Conservation (phyloP, 2,329 filamentous ascomycete species). For the Alternaria tenuissima region DNA sequence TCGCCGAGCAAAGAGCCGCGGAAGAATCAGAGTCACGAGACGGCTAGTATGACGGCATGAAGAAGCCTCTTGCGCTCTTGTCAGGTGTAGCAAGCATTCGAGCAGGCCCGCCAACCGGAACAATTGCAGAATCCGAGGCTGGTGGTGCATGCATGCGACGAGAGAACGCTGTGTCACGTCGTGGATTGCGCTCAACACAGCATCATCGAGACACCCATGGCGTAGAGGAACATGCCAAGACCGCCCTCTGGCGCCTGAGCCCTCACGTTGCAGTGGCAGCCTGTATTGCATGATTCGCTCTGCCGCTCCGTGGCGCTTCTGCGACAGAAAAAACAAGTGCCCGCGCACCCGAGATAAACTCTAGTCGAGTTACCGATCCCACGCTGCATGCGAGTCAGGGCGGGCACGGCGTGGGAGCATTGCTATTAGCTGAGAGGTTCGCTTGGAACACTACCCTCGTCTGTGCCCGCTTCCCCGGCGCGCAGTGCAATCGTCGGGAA, state of each 20-base stretch:
- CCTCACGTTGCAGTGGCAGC: conserved; percentile 36
- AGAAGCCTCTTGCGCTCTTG: conserved; percentile 1
- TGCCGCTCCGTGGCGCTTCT: conserved; percentile 33
- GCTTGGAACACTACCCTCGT: conserved; percentile 29
- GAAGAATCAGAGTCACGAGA: conserved; percentile 9
- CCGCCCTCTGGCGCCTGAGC: conserved; percentile 33
- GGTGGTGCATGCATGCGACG: conserved; percentile 31
- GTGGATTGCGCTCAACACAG: conserved; percentile 32
- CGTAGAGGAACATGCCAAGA: conserved; percentile 25
- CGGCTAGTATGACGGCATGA: conserved; percentile 15
- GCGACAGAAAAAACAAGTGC: conserved; percentile 43
- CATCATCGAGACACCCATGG: conserved; percentile 31
- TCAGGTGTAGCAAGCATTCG: conserved; percentile 4
- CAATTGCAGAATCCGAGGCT: conserved; percentile 35
- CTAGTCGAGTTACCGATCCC: conserved; percentile 29
- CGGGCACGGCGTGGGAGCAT: conserved; percentile 16
- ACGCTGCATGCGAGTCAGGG: conserved; percentile 35
- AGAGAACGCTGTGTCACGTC: conserved; percentile 31
- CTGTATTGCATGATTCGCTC: conserved; percentile 45
- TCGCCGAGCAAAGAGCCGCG: conserved; percentile 12
- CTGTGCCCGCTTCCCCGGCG: conserved; percentile 45
- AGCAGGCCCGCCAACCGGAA: conserved; percentile 25
- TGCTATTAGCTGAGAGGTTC: conserved; percentile 31
- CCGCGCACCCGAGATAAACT: conserved; percentile 32
- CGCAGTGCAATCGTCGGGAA: conserved; percentile 12